Evolutionary conservation across 176 grass and related monocot species (phyloP).

Genomic region (Oryza coarctata): DNA sequence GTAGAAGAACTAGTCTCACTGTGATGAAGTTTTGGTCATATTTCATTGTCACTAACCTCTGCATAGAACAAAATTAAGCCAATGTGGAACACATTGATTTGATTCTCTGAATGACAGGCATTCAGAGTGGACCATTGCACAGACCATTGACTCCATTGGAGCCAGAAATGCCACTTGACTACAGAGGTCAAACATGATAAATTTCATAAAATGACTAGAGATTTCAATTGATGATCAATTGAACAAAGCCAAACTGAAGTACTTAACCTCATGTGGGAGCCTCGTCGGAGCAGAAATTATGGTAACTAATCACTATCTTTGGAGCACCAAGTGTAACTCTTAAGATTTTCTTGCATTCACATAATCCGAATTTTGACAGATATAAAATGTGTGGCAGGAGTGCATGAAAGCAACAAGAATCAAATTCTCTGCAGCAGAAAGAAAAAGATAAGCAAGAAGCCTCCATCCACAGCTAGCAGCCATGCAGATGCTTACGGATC

Average conservation of each 20-base stretch:
- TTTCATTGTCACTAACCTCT: neutral
- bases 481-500: slow-evolving; percentile 1
- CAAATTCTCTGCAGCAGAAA: neutral
- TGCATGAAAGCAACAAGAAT: neutral
- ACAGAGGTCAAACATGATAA: neutral
- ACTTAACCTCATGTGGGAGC: neutral
- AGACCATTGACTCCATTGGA: too few relatives aligned
- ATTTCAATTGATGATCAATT: too few relatives aligned
- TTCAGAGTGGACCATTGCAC: slow-evolving; percentile 10
- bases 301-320: neutral
- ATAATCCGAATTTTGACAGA: neutral
- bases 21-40: neutral
- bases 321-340: neutral
- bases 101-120: neutral
- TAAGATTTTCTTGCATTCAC: slow-evolving; percentile 1
- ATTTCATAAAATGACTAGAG: too few relatives aligned
- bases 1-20: slow-evolving; percentile 10
- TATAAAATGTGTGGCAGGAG: slow-evolving; percentile 2
- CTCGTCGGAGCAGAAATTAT: neutral
- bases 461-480: neutral
- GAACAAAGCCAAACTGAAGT: neutral
- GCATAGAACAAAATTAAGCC: slow-evolving; percentile 15
- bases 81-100: slow-evolving; percentile 18
- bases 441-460: slow-evolving; percentile 10
- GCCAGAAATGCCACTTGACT: too few relatives aligned